phyloP scores from a whole-genome alignment of 176 grass and related monocot genomes.

The Aegilops speltoides region DNA sequence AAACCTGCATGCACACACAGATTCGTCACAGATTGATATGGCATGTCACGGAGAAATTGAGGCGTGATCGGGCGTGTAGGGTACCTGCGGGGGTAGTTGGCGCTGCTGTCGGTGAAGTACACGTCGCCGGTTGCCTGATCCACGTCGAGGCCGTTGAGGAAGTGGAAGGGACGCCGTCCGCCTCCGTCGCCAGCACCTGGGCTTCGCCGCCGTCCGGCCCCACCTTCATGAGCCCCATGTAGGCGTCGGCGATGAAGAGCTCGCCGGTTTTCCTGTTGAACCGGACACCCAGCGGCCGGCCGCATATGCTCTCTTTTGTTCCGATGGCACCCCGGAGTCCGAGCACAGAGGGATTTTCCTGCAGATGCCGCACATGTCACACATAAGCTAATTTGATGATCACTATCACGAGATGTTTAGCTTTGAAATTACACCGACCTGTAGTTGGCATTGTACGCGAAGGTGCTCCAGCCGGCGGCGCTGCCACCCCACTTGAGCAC shows the following conservation, averaged over 20 bases:
- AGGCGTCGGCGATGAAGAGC: conserved; percentile 61
- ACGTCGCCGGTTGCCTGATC: conserved; percentile 50
- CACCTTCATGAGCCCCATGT: conserved; percentile 46
- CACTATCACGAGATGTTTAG: background rate
- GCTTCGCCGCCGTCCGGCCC: conserved; percentile 30
- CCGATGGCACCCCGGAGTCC: background rate
- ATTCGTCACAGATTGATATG: background rate
- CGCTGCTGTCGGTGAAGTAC: conserved; percentile 66
- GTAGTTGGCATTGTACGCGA: conserved; percentile 40
- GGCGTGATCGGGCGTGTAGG: background rate
- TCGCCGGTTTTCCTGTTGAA: conserved; percentile 48
- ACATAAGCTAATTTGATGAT: background rate
- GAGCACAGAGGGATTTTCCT: conserved; percentile 4
- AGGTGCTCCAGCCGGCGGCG: conserved; percentile 28
- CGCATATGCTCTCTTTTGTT: conserved; percentile 44
- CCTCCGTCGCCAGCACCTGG: conserved; percentile 19
- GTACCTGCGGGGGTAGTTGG: background rate
- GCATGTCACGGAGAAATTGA: background rate
- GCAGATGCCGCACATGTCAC: background rate
- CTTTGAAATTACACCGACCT: background rate
- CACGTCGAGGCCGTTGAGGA: conserved; percentile 3
- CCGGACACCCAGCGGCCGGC: conserved; percentile 47
- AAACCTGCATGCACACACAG: background rate
- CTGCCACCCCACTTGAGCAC: conserved; percentile 50
- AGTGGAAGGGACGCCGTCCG: conserved; percentile 44